A percentile compares a stretch with the other conserved stretches of the same genome.
Conservation (phyloP, 257 asterid genomes). For the Leptodermis oblonga region DNA sequence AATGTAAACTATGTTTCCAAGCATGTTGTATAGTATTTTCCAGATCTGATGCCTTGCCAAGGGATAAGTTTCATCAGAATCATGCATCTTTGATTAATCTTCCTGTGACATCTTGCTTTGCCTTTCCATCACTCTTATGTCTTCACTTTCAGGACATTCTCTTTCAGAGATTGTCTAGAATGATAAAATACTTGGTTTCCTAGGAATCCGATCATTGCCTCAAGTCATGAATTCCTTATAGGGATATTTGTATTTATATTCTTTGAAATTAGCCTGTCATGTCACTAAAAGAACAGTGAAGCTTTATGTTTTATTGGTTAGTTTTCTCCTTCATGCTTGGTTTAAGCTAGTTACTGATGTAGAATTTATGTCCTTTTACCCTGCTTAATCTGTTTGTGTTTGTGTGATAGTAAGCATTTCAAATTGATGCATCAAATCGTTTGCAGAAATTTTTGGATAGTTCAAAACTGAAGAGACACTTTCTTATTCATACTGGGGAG, state of each 20-base stretch:
- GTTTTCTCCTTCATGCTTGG: neutral
- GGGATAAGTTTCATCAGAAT: neutral
- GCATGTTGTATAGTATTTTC: neutral
- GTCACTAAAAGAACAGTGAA: neutral
- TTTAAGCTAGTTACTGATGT: neutral
- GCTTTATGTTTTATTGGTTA: too few relatives aligned
- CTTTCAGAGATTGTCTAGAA: neutral
- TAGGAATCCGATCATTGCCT: neutral
- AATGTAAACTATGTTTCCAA: neutral
- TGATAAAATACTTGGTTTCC: neutral
- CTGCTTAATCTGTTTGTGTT: neutral
- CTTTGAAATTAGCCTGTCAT: neutral
- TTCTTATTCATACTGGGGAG: constrained; percentile 95
- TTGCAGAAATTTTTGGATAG: constrained; percentile 98
- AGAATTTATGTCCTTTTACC: neutral
- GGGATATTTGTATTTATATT: too few relatives aligned
- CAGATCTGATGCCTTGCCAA: neutral
- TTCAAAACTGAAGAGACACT: constrained; percentile 94
- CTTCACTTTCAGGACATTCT: neutral
- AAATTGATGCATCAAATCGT: constrained; percentile 16
- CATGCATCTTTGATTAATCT: neutral
- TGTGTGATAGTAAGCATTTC: too few relatives aligned
- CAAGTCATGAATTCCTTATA: neutral
- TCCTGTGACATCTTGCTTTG: neutral
- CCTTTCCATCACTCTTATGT: neutral